A percentile compares a stretch with the other conserved stretches of the same genome.
These are phyloP conservation scores for Gremmenia infestans DNA, from an alignment of 2,329 filamentous ascomycete genomes.

Conservation along the genomic window DNA sequence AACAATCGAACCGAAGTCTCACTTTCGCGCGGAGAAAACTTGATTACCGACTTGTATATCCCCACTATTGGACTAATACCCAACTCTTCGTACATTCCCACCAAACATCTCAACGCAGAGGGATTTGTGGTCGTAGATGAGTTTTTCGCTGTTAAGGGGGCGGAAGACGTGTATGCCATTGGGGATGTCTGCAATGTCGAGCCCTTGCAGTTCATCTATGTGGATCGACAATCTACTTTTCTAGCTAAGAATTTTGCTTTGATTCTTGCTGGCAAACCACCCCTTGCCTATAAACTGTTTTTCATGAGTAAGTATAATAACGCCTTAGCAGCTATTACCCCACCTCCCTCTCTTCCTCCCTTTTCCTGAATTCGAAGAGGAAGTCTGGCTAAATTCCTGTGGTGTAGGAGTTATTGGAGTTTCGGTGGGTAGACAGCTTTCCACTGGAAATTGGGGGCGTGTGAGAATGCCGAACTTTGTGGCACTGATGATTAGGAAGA, in stretches of 20 bases:
- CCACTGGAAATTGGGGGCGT: too few species aligned
- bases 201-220: slow-evolving; percentile 16
- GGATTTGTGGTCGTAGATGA: slow-evolving; percentile 48
- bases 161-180: slow-evolving; percentile 29
- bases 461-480: too few species aligned
- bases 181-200: slow-evolving; percentile 26
- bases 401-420: too few species aligned
- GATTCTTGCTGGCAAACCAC: slow-evolving; percentile 10
- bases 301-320: slow-evolving; percentile 11
- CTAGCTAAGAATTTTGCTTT: slow-evolving; percentile 23
- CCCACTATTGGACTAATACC: slow-evolving; percentile 51
- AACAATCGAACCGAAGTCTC: slow-evolving; percentile 45
- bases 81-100: slow-evolving; percentile 50
- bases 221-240: slow-evolving; percentile 19
- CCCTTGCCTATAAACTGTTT: slow-evolving; percentile 17
- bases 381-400: too few species aligned
- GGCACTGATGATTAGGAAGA: too few species aligned
- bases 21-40: slow-evolving; percentile 42
- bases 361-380: too few species aligned
- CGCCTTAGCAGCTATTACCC: not conserved
- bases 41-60: slow-evolving; percentile 51
- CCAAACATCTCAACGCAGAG: slow-evolving; percentile 39
- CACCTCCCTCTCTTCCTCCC: too few species aligned
- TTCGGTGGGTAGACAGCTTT: too few species aligned
- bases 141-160: slow-evolving; percentile 41